Percentiles rank a stretch among this genome's conserved stretches.
Conservation (phyloP, 1,284 basidiomycete genomes). For the Ganoderma lucidum region DNA sequence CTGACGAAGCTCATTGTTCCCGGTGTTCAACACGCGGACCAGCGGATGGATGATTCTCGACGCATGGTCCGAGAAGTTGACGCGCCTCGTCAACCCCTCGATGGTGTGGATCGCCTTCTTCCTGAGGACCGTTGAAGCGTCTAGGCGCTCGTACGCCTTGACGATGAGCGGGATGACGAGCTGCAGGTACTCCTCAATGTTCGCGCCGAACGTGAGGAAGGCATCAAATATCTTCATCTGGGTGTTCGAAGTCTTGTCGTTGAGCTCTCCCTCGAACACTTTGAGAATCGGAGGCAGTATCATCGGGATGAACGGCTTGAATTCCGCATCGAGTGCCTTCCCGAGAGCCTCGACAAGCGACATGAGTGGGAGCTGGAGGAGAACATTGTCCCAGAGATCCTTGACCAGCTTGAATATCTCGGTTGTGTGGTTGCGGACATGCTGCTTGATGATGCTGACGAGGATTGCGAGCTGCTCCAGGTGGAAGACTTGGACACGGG, state of each 20-base stretch:
- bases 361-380: conserved; percentile 93
- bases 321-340: conserved; percentile 95
- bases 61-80: conserved; percentile 99
- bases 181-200: conserved; percentile 98
- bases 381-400: conserved; percentile 90
- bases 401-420: conserved; percentile 86
- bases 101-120: conserved; percentile 93
- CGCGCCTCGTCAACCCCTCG: conserved; percentile 89
- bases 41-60: conserved; percentile 97
- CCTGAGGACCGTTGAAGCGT: conserved; percentile 79
- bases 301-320: conserved; percentile 96
- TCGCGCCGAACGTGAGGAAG: conserved; percentile 94
- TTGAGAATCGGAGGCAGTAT: conserved; percentile 92
- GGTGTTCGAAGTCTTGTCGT: conserved; percentile 79
- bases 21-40: conserved; percentile 85
- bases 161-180: conserved; percentile 97
- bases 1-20: conserved; percentile 84
- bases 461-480: conserved; percentile 97
- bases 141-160: conserved; percentile 88
- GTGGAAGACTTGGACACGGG: conserved; percentile 92
- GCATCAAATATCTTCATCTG: conserved; percentile 95
- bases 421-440: conserved; percentile 91
- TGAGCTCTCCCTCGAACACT: conserved; percentile 89
- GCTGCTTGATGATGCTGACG: conserved; percentile 97
- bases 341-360: conserved; percentile 96